A percentile compares a stretch with the other conserved stretches of the same genome.
These are phyloP conservation scores for Fermentozyma sake DNA, from an alignment of 1,139 yeast species.

Conservation along the genomic window DNA sequence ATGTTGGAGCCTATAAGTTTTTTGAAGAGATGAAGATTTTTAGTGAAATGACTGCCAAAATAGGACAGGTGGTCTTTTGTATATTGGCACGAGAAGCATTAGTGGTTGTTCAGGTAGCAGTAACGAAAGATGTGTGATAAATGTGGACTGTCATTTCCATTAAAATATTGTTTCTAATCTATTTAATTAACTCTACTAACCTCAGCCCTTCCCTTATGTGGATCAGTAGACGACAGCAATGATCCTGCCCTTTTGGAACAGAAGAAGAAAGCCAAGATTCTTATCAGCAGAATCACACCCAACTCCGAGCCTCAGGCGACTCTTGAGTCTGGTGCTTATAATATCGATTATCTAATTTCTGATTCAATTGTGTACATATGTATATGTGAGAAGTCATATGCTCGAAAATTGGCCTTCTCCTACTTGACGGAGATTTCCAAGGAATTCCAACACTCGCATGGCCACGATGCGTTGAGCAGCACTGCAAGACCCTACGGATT, in stretches of 20 bases:
- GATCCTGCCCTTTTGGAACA: slow-evolving; percentile 59
- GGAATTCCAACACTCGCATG: slow-evolving; percentile 80
- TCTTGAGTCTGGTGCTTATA: slow-evolving; percentile 70
- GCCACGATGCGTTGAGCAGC: slow-evolving; percentile 58
- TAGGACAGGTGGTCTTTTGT: no score
- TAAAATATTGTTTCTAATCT: background rate
- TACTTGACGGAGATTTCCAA: slow-evolving; percentile 76
- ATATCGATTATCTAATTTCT: slow-evolving; percentile 69
- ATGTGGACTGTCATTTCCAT: no score
- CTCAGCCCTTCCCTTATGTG: slow-evolving; percentile 78
- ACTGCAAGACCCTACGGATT: slow-evolving; percentile 84
- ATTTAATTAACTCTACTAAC: slow-evolving; percentile 15
- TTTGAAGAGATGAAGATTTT: no score
- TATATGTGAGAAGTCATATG: slow-evolving; percentile 74
- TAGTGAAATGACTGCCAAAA: no score
- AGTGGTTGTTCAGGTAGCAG: background rate
- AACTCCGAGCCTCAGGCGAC: slow-evolving; percentile 84
- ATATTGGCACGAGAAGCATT: slow-evolving; percentile 1
- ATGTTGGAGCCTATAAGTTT: no score
- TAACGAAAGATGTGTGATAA: no score
- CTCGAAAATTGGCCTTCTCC: slow-evolving; percentile 84
- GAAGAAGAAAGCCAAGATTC: slow-evolving; percentile 78
- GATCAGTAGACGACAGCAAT: slow-evolving; percentile 84
- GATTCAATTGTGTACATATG: slow-evolving; percentile 70
- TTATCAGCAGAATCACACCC: slow-evolving; percentile 72